Conservation (phyloP, 345 rosid species). For the Citrus sp. region DNA sequence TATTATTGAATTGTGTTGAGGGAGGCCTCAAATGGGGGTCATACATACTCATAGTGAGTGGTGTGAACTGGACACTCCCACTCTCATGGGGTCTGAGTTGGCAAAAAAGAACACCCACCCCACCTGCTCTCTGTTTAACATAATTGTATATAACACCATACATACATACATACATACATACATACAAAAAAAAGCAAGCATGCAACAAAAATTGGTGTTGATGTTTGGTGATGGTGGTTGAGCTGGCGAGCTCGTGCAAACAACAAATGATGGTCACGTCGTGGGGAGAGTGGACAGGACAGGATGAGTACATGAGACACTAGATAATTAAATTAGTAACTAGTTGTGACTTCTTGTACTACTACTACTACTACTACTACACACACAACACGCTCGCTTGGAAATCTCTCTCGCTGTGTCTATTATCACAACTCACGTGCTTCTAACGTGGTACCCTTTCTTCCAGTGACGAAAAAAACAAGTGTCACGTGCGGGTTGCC, state of each 20-base stretch:
- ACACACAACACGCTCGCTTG: no score
- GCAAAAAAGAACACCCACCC: conserved; percentile 5
- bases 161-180: background rate
- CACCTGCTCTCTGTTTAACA: background rate
- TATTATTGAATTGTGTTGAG: no score
- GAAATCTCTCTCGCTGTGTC: background rate
- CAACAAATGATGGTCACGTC: conserved; percentile 32
- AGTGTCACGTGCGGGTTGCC: conserved; percentile 20
- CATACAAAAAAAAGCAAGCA: no score
- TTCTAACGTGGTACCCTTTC: background rate
- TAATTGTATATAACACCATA: background rate
- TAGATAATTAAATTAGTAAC: background rate
- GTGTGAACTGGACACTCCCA: conserved; percentile 30
- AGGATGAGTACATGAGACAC: background rate
- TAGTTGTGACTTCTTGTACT: no score
- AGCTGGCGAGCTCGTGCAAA: conserved; percentile 35
- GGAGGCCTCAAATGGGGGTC: conserved; percentile 10
- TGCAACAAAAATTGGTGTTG: background rate
- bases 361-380: no score
- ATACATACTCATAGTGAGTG: background rate
- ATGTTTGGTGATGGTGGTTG: background rate
- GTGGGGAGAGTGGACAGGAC: conserved; percentile 3
- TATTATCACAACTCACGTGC: conserved; percentile 25
- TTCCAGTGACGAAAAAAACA: background rate
- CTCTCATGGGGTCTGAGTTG: conserved; percentile 22